Conservation (phyloP, 2,329 filamentous ascomycete species). For the Domatiomyces catenatus region DNA sequence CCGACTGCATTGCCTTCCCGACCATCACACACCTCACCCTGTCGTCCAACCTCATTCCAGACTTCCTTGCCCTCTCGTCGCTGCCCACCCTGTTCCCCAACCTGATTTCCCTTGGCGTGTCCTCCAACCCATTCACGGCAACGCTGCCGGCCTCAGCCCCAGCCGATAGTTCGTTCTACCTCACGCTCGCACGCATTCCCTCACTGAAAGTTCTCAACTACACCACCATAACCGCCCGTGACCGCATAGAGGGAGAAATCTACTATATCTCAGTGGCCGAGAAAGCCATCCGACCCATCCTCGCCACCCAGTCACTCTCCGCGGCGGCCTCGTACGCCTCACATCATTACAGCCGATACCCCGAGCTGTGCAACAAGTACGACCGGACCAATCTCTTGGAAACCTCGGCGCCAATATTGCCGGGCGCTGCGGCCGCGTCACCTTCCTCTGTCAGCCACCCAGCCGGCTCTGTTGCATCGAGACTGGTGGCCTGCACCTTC, state of each 20-base stretch:
- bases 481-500: conserved; percentile 51
- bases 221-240: conserved; percentile 49
- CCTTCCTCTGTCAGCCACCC: conserved; percentile 32
- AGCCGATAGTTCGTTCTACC: conserved; percentile 14
- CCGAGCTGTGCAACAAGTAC: conserved; percentile 58
- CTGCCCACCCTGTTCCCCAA: conserved; percentile 56
- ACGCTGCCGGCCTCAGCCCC: background rate
- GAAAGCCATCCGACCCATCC: conserved; percentile 48
- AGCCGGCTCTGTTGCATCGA: conserved; percentile 66
- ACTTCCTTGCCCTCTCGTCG: conserved; percentile 60
- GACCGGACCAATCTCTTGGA: conserved; percentile 34
- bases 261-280: conserved; percentile 82
- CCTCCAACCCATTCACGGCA: conserved; percentile 58
- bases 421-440: background rate
- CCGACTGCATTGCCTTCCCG: conserved; percentile 32
- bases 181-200: conserved; percentile 20
- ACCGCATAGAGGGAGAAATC: conserved; percentile 75
- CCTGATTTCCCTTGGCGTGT: conserved; percentile 58
- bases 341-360: conserved; percentile 52
- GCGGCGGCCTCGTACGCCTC: conserved; percentile 3
- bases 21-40: conserved; percentile 53
- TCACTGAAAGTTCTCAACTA: conserved; percentile 30
- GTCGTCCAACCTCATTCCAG: conserved; percentile 53
- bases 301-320: conserved; percentile 27
- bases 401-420: background rate